Conservation (phyloP, 257 asterid species). For the Solanum pimpinellifolium region DNA sequence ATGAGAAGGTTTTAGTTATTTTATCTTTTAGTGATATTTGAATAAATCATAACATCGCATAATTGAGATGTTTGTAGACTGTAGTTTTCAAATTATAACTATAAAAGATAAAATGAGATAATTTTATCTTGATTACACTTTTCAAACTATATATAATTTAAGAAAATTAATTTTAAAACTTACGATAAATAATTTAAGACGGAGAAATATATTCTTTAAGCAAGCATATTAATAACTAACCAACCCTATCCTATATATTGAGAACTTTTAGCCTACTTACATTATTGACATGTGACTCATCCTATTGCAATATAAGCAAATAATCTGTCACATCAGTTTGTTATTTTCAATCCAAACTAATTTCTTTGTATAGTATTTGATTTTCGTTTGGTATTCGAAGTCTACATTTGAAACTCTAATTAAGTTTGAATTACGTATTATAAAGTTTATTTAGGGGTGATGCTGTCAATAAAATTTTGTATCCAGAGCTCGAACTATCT, state of each 20-base stretch:
- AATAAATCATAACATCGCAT: neutral
- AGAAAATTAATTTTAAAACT: neutral
- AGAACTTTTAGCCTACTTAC: neutral
- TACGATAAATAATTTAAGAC: neutral
- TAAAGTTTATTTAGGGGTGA: rapidly evolving
- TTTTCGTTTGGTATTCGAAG: rapidly evolving
- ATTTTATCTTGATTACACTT: neutral
- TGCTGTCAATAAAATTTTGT: no score
- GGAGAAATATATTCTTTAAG: neutral
- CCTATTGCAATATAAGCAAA: neutral
- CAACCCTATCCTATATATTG: neutral
- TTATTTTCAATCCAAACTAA: neutral
- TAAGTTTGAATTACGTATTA: rapidly evolving
- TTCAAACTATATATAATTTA: neutral
- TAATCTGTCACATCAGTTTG: neutral
- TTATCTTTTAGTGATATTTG: neutral
- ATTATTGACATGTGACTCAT: neutral
- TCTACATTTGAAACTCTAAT: rapidly evolving
- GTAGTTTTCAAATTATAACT: neutral
- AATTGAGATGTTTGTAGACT: neutral
- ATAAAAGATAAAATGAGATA: neutral
- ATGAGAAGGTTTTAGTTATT: neutral
- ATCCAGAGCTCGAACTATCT: no score
- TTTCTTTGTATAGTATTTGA: neutral
- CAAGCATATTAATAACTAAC: neutral